Evolutionary conservation across 2,329 filamentous ascomycete species (phyloP).

Genomic region (Penicillium sumatraense): DNA sequence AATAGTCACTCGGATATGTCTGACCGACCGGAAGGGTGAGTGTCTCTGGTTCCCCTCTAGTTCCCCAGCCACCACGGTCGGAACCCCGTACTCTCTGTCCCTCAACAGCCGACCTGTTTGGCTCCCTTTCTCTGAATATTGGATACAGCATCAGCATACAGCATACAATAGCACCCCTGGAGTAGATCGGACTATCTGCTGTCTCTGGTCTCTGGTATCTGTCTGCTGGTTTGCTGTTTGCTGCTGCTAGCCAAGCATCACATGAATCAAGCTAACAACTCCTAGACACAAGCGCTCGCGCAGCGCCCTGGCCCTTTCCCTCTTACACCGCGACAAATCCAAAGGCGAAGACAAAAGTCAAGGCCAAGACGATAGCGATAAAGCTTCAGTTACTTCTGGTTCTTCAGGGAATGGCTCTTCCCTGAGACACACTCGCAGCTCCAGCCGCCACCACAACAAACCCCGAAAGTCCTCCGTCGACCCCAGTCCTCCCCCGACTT

Average conservation of each 20-base stretch:
- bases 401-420: conserved; percentile 32
- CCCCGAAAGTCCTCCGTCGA: conserved; percentile 35
- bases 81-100: no score
- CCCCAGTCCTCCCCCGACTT: conserved; percentile 19
- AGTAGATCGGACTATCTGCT: no score
- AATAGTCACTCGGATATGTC: conserved; percentile 4
- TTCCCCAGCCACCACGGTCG: not conserved
- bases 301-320: conserved; percentile 57
- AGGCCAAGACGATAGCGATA: conserved; percentile 28
- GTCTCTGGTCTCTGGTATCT: no score
- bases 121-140: no score
- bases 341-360: conserved; percentile 48
- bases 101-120: no score
- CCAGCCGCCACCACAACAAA: conserved; percentile 28
- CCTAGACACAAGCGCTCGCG: conserved; percentile 58
- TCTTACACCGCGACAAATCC: conserved; percentile 58
- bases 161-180: no score
- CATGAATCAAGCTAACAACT: no score
- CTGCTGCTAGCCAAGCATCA: no score
- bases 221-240: no score
- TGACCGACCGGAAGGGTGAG: conserved; percentile 31
- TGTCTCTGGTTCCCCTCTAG: not conserved
- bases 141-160: no score
- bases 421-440: conserved; percentile 36
- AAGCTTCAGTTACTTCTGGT: conserved; percentile 32